Conservation (phyloP, 441 rosid genomes). For the Gossypium trilobum region DNA sequence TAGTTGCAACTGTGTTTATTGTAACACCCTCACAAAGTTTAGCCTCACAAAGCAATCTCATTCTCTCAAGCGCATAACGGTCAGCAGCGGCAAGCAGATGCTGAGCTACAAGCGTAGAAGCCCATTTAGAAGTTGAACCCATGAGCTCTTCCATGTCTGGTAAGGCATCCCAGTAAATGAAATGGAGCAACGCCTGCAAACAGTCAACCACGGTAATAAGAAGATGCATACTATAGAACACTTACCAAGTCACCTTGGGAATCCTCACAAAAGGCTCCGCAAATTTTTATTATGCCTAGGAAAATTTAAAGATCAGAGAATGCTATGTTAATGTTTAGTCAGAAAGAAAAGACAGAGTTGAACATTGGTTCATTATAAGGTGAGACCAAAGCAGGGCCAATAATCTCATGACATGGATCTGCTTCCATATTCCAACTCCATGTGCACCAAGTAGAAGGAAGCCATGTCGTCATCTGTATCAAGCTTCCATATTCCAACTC, state of each 20-base stretch:
- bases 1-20: conserved; percentile 77
- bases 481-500: conserved; percentile 10
- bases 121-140: conserved; percentile 58
- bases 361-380: neutral
- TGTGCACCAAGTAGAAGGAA: conserved; percentile 17
- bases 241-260: conserved; percentile 3
- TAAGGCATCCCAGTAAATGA: conserved; percentile 74
- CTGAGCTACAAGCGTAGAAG: conserved; percentile 70
- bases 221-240: conserved; percentile 10
- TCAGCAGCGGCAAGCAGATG: conserved; percentile 92
- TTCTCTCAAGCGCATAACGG: conserved; percentile 77
- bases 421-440: conserved; percentile 16
- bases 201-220: conserved; percentile 6
- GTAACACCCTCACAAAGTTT: conserved; percentile 68
- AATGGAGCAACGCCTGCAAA: conserved; percentile 69
- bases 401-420: conserved; percentile 11
- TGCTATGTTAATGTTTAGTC: neutral
- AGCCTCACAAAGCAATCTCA: conserved; percentile 68
- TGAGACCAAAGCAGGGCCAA: neutral
- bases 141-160: conserved; percentile 64
- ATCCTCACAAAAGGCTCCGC: neutral
- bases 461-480: conserved; percentile 12
- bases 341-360: neutral
- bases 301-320: neutral
- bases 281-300: neutral